Conservation (phyloP, 352 stramenopile genomes). For the Pythium biforme region DNA sequence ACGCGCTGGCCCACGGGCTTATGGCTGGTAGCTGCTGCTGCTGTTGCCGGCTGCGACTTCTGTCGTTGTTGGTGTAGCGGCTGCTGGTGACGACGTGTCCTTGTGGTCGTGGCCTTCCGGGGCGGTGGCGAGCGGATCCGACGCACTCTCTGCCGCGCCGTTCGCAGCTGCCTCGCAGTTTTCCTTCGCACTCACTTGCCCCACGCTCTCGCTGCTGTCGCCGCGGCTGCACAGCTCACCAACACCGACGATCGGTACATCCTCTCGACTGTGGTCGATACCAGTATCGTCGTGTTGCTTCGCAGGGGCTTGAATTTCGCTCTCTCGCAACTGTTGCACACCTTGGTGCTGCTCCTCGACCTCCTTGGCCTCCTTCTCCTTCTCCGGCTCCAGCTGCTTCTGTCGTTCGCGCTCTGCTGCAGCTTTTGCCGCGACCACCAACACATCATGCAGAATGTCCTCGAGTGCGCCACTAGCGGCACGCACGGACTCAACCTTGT, state of each 20-base stretch:
- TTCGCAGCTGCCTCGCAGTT: conserved; percentile 20
- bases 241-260: neutral
- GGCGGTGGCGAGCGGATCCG: neutral
- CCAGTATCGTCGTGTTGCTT: too few relatives aligned
- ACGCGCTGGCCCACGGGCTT: too few relatives aligned
- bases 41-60: neutral
- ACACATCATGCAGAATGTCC: conserved; percentile 28
- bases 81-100: neutral
- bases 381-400: neutral
- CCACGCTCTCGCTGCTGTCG: neutral
- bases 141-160: neutral
- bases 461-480: conserved; percentile 41
- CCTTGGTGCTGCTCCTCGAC: too few relatives aligned
- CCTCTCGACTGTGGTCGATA: too few relatives aligned
- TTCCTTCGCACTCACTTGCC: conserved; percentile 16
- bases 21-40: neutral
- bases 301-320: neutral
- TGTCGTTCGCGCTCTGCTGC: neutral
- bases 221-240: neutral
- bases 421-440: conserved; percentile 9
- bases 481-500: conserved; percentile 49
- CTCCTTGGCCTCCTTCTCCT: neutral
- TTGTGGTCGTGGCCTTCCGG: neutral
- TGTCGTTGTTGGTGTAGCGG: neutral
- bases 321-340: neutral